Evolutionary conservation across 1,284 basidiomycete species (phyloP), one percentile per base, ranked within the genome.

Genomic region (Fomitopsis pinicola): DNA sequence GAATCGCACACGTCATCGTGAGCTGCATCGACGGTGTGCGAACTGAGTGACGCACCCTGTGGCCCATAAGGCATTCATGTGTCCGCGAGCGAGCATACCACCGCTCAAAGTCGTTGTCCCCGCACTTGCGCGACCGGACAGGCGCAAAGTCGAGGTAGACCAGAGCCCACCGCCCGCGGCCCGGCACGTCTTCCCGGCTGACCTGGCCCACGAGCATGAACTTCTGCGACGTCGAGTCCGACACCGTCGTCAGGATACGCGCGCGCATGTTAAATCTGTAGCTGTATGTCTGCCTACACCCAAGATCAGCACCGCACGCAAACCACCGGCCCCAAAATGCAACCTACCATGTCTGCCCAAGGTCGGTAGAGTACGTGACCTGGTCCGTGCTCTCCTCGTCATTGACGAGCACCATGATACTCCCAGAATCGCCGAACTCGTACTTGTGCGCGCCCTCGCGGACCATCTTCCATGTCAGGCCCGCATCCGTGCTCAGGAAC

Each of bases 171-270:
- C 87, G 82, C 2, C 89, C 87, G 1, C 84, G 76, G 0, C 76
- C 76, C 2, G 75, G 73, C 62, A 84, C 81, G 59, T 94, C 87
- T 35, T 80, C 77, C 42, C 89, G 85, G 1, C 85, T 78, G 10
- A 95, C 81, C 61, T 90, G 88, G 3, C 90, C 95, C 36, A 97
- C 79, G 3, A 97, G 78, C 15, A 97, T 73, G 78, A 97, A 95
- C 75, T 95, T 97, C 73, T 96, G 95, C 0, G 93, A 95, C 0
- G 95, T 97, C 28, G 93, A 94, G 68, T 98, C 95, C 0, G 93
- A 92, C 6, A 97, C 83, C 1, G 94, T 96, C 38, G 91, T 89
- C 17, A 98, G 78, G 0, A 87, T 84, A 5, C 85, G 81, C 0
- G 92, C 87, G n/a, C 90, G 87, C 5, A 98, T 68, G 30, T 80